Evolutionary conservation across 2,329 filamentous ascomycete genomes (phyloP), one percentile per base, ranked within the genome.

Genomic region (Aspergillus sp.): DNA sequence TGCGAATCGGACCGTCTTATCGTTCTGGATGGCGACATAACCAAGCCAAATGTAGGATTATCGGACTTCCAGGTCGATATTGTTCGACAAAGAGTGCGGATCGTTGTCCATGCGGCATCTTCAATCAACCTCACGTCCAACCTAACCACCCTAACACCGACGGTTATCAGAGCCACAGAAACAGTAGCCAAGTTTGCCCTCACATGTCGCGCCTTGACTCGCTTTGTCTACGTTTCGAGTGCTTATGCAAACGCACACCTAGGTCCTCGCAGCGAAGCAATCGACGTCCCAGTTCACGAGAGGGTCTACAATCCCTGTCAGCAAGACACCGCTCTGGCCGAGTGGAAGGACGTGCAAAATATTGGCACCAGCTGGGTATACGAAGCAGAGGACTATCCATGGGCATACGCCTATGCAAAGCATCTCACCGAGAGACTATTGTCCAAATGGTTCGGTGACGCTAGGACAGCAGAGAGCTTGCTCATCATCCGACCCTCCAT

Each of bases 401-500:
- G 54, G 58, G 14, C 56, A 6, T 65, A 63, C 29, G 61, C 54
- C 6, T 65, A 65, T 9, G 63, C 60, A 1, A 65, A 65, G 26
- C 56, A 65, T 18, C 55, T 60, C 29, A 57, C 63, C 1, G 63
- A 65, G 12, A 22, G 63, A 20, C 36, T 63, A 10, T 54, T 63
- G 4, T 12, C n/a, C 2, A 20, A 3, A 2, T 16, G 6, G 16
- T 26, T 45, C 2, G 24, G 14, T 0, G 36, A 12, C 16, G 7
- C 14, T 0, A 16, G 22, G 4, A 12, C 14, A n/a, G 14, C 36
- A 5, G 18, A 20, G 6, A 12, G 9, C 1, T 54, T 69, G 7
- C 64, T 69, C 18, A 59, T 69, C 16, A 22, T 49, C 10, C 57
- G 67, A 5, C 67, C 67, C 12, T 69, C 67, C 1, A 60, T 67